A percentile compares a stretch with the other conserved stretches of the same genome.
phyloP scores from a whole-genome alignment of 2,329 filamentous ascomycete species.

The Diaporthe ampelina region DNA sequence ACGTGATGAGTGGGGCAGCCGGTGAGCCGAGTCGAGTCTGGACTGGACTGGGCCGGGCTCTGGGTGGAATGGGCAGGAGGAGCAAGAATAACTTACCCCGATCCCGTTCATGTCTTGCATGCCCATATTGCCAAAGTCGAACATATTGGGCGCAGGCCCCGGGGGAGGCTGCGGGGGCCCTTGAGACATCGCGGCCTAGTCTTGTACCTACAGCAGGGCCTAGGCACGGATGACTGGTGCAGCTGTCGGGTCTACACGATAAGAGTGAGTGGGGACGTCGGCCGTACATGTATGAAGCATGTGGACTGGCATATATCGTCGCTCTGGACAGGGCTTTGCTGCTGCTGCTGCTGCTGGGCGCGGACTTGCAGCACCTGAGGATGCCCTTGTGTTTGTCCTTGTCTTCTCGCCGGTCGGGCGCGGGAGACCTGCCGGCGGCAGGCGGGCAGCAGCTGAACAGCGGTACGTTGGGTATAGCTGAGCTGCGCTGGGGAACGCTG shows the following conservation, averaged over 20 bases:
- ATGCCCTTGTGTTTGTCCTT: neutral
- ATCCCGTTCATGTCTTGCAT: slow-evolving; percentile 40
- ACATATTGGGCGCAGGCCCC: slow-evolving; percentile 41
- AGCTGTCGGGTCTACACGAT: slow-evolving; percentile 22
- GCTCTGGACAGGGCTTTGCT: slow-evolving; percentile 10
- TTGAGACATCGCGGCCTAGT: slow-evolving; percentile 41
- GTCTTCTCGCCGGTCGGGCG: slow-evolving; percentile 17
- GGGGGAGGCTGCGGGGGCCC: slow-evolving; percentile 40
- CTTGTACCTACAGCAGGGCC: neutral
- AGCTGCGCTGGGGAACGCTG: neutral
- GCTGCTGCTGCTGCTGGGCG: slow-evolving; percentile 11
- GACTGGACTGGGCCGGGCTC: neutral
- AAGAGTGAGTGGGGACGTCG: slow-evolving; percentile 9
- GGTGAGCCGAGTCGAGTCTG: neutral
- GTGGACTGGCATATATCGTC: slow-evolving; percentile 21
- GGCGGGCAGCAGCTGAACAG: neutral
- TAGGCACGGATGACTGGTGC: slow-evolving; percentile 22
- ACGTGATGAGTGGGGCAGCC: slow-evolving; percentile 12
- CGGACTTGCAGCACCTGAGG: slow-evolving; percentile 33
- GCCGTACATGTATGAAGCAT: slow-evolving; percentile 33
- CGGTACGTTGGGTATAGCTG: neutral
- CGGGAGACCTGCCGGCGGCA: slow-evolving; percentile 12
- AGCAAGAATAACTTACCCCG: slow-evolving; percentile 34
- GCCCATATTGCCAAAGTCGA: slow-evolving; percentile 39
- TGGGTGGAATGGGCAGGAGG: slow-evolving; percentile 6